These are phyloP conservation scores for Phytophthora cajani DNA, from an alignment of 352 stramenopile species.

Conservation along the genomic window DNA sequence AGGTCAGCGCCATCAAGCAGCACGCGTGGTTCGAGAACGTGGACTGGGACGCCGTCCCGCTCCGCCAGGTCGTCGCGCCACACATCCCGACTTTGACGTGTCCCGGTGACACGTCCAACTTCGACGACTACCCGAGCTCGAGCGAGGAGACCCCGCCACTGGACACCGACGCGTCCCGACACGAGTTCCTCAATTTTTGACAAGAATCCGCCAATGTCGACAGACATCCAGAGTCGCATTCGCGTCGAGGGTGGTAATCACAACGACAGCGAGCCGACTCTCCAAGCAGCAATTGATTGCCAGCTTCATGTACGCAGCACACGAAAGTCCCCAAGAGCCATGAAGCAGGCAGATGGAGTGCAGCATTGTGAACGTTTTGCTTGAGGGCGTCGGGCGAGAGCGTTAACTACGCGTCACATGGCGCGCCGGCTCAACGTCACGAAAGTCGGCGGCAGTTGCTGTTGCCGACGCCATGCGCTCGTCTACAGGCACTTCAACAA, in stretches of 20 bases:
- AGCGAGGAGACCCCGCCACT: slow-evolving; percentile 50
- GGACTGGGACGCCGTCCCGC: slow-evolving; percentile 64
- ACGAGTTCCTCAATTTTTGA: slow-evolving; percentile 59
- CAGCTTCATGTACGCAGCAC: not conserved
- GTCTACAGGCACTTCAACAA: slow-evolving; percentile 28
- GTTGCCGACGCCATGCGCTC: slow-evolving; percentile 3
- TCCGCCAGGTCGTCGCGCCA: slow-evolving; percentile 52
- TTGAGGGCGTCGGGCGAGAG: not conserved
- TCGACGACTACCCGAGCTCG: slow-evolving; percentile 73
- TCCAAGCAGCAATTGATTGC: slow-evolving; percentile 23
- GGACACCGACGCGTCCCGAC: slow-evolving; percentile 32
- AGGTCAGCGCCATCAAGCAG: slow-evolving; percentile 53
- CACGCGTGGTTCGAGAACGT: slow-evolving; percentile 76
- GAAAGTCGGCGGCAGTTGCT: slow-evolving; percentile 4
- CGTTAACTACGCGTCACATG: slow-evolving; percentile 10
- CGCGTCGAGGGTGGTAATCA: slow-evolving; percentile 23
- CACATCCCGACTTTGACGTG: slow-evolving; percentile 45
- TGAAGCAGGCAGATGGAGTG: slow-evolving; percentile 13
- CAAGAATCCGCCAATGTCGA: not conserved
- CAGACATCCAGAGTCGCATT: slow-evolving; percentile 16
- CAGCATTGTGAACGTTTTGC: slow-evolving; percentile 14
- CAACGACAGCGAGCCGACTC: slow-evolving; percentile 9
- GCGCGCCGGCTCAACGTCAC: not conserved
- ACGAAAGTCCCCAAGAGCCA: slow-evolving; percentile 7
- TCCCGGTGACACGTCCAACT: slow-evolving; percentile 64